Conservation (phyloP, 805 yeast genomes). For the Monosporozyma unispora region DNA sequence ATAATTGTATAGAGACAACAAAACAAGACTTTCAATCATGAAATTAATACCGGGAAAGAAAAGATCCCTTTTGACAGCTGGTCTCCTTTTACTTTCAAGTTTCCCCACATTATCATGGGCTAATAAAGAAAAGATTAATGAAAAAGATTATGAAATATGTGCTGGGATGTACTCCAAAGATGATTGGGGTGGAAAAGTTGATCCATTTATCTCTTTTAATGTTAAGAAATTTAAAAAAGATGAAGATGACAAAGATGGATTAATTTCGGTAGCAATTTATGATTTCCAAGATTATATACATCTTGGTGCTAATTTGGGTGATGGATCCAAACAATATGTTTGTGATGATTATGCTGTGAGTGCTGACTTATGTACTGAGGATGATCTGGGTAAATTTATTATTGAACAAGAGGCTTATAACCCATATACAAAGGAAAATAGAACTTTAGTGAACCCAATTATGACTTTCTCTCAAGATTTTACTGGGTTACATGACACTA, state of each 20-base stretch:
- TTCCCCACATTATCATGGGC: constrained; percentile 17
- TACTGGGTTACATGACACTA: constrained; percentile 50
- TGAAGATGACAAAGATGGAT: constrained; percentile 30
- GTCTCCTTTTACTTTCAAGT: background rate
- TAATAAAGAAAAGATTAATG: constrained; percentile 40
- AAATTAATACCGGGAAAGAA: background rate
- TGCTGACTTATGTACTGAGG: constrained; percentile 43
- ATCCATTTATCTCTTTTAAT: constrained; percentile 51
- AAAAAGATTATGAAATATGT: constrained; percentile 57
- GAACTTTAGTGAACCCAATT: constrained; percentile 46
- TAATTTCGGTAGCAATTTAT: constrained; percentile 63
- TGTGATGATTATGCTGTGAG: constrained; percentile 68
- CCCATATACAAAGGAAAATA: constrained; percentile 42
- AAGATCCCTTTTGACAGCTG: background rate
- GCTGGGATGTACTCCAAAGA: constrained; percentile 81
- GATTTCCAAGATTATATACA: constrained; percentile 71
- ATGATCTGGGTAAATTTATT: constrained; percentile 55
- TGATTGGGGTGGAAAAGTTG: constrained; percentile 77
- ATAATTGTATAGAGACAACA: too few relatives aligned
- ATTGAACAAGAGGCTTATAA: constrained; percentile 36
- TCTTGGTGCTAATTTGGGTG: constrained; percentile 47
- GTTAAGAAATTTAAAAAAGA: constrained; percentile 27
- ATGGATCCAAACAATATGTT: constrained; percentile 47
- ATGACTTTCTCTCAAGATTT: constrained; percentile 46
- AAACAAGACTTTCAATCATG: too few relatives aligned